A percentile compares a stretch with the other conserved stretches of the same genome.
Evolutionary conservation across 148 eudicot genomes (phyloP).

Genomic region (Arbutus unedo): DNA sequence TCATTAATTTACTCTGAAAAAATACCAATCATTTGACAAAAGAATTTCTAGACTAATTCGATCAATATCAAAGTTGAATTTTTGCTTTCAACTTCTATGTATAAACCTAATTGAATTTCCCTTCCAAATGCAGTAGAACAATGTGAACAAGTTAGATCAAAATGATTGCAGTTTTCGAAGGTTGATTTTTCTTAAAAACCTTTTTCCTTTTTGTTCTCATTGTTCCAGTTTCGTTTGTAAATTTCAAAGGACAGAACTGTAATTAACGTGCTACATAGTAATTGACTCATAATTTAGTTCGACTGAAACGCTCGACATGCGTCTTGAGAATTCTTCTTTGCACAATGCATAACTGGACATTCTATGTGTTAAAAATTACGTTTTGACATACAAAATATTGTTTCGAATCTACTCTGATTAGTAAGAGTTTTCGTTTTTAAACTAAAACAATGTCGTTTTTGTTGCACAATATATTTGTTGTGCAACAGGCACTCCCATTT

Average conservation of each 20-base stretch:
- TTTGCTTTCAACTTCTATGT: not conserved
- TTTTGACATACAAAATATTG: too few relatives aligned
- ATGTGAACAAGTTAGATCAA: not conserved
- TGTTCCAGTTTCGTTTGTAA: not conserved
- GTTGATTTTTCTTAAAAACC: not conserved
- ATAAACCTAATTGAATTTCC: not conserved
- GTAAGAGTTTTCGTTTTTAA: too few relatives aligned
- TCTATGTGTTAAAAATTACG: too few relatives aligned
- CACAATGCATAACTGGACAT: too few relatives aligned
- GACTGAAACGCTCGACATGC: not conserved
- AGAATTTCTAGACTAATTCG: not conserved
- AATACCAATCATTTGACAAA: not conserved
- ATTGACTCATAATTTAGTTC: not conserved
- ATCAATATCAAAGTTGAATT: not conserved
- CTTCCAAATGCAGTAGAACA: not conserved
- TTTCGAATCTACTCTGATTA: too few relatives aligned
- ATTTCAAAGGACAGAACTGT: not conserved
- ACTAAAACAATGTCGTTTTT: too few relatives aligned
- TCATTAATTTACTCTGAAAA: not conserved
- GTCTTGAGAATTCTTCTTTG: too few relatives aligned
- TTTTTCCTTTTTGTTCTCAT: not conserved
- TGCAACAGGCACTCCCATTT: too few relatives aligned
- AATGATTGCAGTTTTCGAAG: not conserved
- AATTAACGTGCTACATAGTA: too few relatives aligned
- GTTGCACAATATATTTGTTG: too few relatives aligned